Conservation (phyloP, 805 yeast species). For the Pichia exigua region DNA sequence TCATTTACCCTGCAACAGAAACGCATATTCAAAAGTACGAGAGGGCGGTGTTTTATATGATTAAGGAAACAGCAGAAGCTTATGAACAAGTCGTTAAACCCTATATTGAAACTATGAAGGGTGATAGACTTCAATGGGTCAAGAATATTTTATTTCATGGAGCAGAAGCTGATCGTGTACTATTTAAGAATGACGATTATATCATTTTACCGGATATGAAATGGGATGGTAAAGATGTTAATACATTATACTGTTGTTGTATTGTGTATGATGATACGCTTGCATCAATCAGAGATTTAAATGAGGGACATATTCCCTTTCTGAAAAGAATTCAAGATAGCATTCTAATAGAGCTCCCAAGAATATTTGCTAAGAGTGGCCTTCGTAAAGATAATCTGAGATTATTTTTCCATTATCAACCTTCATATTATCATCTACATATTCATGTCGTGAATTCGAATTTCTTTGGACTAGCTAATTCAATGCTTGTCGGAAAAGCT, state of each 20-base stretch:
- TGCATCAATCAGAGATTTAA: conserved; percentile 69
- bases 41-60: conserved; percentile 49
- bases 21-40: conserved; percentile 73
- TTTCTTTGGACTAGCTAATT: conserved; percentile 60
- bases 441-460: conserved; percentile 75
- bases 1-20: conserved; percentile 85
- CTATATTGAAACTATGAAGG: conserved; percentile 67
- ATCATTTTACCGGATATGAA: conserved; percentile 90
- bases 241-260: conserved; percentile 67
- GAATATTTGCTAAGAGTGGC: conserved; percentile 30
- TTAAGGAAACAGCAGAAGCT: conserved; percentile 75
- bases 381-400: conserved; percentile 53
- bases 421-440: conserved; percentile 93
- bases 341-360: conserved; percentile 41
- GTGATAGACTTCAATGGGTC: conserved; percentile 84
- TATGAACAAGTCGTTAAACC: conserved; percentile 60
- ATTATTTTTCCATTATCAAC: conserved; percentile 86
- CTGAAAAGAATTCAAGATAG: conserved; percentile 39
- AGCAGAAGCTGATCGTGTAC: conserved; percentile 77
- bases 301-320: conserved; percentile 48
- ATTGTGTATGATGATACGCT: conserved; percentile 66
- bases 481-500: conserved; percentile 74
- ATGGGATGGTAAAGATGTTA: conserved; percentile 77
- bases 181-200: conserved; percentile 60
- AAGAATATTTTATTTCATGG: conserved; percentile 72